phyloP scores from a whole-genome alignment of 192 early-diverging fungal species.

The Dissophora ornata region DNA sequence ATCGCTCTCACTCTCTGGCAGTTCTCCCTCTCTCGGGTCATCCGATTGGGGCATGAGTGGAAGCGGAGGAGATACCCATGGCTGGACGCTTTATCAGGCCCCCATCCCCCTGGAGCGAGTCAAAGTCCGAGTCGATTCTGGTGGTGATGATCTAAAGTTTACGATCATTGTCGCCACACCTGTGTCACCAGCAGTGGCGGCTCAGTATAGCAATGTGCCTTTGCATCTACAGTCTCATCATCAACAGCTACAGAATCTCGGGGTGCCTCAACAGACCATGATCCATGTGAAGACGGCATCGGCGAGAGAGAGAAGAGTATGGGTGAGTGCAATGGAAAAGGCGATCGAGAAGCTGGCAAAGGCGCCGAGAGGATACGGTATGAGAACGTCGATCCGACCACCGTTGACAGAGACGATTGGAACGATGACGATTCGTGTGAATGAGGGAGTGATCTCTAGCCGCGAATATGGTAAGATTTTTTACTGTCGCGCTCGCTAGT shows the following conservation, averaged over 20 bases:
- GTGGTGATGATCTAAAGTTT: conserved; percentile 22
- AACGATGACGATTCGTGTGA: conserved; percentile 30
- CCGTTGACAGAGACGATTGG: conserved; percentile 36
- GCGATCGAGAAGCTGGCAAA: conserved; percentile 32
- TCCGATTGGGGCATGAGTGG: conserved; percentile 9
- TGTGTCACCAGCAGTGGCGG: neutral
- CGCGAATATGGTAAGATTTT: conserved; percentile 44
- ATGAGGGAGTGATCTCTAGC: conserved; percentile 28
- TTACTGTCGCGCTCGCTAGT: too few relatives aligned
- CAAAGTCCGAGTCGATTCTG: conserved; percentile 8
- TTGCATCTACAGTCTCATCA: conserved; percentile 12
- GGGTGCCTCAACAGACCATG: neutral
- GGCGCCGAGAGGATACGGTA: conserved; percentile 30
- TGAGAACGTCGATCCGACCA: conserved; percentile 46
- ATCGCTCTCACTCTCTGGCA: neutral
- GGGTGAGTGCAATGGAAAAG: conserved; percentile 27
- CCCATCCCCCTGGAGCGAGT: conserved; percentile 36
- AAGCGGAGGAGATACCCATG: neutral
- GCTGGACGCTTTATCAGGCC: conserved; percentile 32
- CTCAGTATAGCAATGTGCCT: conserved; percentile 16
- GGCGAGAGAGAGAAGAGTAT: conserved; percentile 15
- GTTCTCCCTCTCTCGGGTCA: neutral
- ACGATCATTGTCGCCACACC: conserved; percentile 9
- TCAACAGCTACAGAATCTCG: conserved; percentile 1
- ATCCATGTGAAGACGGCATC: conserved; percentile 37